Base-by-base conservation (phyloP, 2,329 filamentous ascomycete species). In the Lizonia empirigonia region DNA sequence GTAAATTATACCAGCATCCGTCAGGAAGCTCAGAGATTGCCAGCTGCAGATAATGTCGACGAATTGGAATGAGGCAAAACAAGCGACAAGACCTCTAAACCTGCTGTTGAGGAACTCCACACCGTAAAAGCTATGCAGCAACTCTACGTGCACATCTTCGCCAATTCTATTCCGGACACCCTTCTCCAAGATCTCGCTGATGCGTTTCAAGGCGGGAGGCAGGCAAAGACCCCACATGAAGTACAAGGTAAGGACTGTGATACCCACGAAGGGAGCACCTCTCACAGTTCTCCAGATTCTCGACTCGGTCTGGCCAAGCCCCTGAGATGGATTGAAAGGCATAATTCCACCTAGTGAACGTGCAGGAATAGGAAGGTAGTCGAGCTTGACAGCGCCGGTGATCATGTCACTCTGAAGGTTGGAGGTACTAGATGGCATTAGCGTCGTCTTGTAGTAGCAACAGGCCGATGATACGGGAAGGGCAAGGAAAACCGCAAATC, bases 271-370 rank as follows among this genome's bases (percentile, higher is more conserved):
- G 0, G 56, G 56, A 9, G 55, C 12, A 15, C 37, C 53, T 35
- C 39, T 50, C 3, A 42, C 23, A 12, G 56, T 54, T 32, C 56
- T 50, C 26, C 46, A 35, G 19, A 53, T n/a, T 32, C 55, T 59
- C 4, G 56, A 55, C 29, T 59, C 56, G 4, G 10, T 35, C 4
- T 55, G 38, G 1, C 53, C 51, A n/a, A 55, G 30, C 10, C 50
- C 48, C 42, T 59, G 56, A n/a, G 56, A 53, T 7, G 54, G 48
- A 23, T 57, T 57, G 39, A 53, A 59, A 27, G 44, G 48, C 56
- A 59, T 59, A 3, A 41, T 59, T 22, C 54, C 56, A 16, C 32
- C 38, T 3, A 49, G 32, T 30, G 54, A 55, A 30, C 49, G 50
- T 32, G 55, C 48, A 16, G 50, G 56, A 30, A 29, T 42, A 7